A percentile compares a stretch with the other conserved stretches of the same genome.
These are phyloP conservation scores for Lecanoromycetidae sp. DNA, from an alignment of 2,329 filamentous ascomycete genomes.

Conservation along the genomic window DNA sequence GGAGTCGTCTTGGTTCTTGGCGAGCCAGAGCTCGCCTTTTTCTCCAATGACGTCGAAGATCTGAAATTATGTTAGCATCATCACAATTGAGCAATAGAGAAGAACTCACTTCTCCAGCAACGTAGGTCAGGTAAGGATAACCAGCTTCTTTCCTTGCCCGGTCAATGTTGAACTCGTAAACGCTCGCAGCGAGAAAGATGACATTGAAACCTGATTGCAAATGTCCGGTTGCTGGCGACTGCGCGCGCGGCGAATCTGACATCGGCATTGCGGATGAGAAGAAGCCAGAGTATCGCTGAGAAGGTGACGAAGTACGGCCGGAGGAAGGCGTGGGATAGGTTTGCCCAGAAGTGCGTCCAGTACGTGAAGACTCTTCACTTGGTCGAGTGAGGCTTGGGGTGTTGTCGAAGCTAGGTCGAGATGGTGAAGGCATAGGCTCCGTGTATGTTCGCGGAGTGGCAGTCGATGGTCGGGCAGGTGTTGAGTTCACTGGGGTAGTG, in stretches of 20 bases:
- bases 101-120: conserved; percentile 65
- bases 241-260: conserved; percentile 17
- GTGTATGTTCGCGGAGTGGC: conserved; percentile 34
- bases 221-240: conserved; percentile 23
- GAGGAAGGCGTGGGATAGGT: conserved; percentile 16
- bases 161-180: conserved; percentile 96
- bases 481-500: conserved; percentile 39
- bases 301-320: conserved; percentile 20
- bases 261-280: conserved; percentile 79
- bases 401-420: conserved; percentile 34
- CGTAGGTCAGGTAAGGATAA: conserved; percentile 91
- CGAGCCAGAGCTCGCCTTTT: conserved; percentile 95
- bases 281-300: conserved; percentile 46
- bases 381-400: conserved; percentile 33
- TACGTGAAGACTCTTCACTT: conserved; percentile 24
- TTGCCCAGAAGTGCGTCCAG: conserved; percentile 11
- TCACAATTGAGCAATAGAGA: not conserved
- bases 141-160: conserved; percentile 83
- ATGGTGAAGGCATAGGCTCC: conserved; percentile 28
- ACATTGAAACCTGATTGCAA: conserved; percentile 52
- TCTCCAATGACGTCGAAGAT: conserved; percentile 89
- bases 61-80: conserved; percentile 27
- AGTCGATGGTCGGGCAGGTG: conserved; percentile 43
- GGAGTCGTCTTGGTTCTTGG: conserved; percentile 88
- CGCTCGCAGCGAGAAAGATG: conserved; percentile 79